Evolutionary conservation across 2,329 filamentous ascomycete species (phyloP).

Genomic region (Proliferodiscus dingleyae): DNA sequence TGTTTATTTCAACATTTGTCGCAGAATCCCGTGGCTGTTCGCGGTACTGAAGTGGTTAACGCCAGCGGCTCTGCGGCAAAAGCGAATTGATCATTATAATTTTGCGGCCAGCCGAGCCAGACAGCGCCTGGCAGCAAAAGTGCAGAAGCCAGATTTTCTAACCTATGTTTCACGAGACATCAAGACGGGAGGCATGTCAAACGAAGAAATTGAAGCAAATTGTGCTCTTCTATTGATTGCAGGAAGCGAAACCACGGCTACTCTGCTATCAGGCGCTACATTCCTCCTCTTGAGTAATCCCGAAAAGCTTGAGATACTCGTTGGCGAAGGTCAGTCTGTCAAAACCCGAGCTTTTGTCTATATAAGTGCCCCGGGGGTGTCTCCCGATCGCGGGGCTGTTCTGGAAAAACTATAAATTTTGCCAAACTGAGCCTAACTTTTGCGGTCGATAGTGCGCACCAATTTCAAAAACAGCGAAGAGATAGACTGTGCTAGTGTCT

Average conservation of each 20-base stretch:
- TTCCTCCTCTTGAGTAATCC: conserved; percentile 21
- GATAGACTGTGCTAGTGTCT: conserved; percentile 5
- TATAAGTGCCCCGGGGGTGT: no score
- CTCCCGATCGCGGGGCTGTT: no score
- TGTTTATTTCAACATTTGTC: background rate
- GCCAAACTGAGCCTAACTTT: no score
- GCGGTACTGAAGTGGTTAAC: background rate
- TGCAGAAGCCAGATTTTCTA: background rate
- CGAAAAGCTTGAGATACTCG: conserved; percentile 29
- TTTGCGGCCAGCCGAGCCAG: background rate
- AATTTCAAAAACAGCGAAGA: conserved; percentile 32
- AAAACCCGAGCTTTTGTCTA: no score
- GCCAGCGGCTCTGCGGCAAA: background rate
- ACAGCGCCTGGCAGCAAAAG: background rate
- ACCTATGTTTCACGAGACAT: background rate
- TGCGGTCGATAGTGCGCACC: no score
- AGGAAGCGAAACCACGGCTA: conserved; percentile 37
- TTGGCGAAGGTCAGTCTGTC: conserved; percentile 37
- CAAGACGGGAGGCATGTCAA: background rate
- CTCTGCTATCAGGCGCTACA: conserved; percentile 33
- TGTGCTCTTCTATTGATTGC: conserved; percentile 29
- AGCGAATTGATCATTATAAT: background rate
- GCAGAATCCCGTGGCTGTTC: background rate
- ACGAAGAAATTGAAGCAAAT: background rate
- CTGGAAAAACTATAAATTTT: no score